A percentile compares a stretch with the other conserved stretches of the same genome.
Conservation (phyloP, 495 filamentous ascomycete species). For the Aspergillus sclerotiicarbonarius region DNA sequence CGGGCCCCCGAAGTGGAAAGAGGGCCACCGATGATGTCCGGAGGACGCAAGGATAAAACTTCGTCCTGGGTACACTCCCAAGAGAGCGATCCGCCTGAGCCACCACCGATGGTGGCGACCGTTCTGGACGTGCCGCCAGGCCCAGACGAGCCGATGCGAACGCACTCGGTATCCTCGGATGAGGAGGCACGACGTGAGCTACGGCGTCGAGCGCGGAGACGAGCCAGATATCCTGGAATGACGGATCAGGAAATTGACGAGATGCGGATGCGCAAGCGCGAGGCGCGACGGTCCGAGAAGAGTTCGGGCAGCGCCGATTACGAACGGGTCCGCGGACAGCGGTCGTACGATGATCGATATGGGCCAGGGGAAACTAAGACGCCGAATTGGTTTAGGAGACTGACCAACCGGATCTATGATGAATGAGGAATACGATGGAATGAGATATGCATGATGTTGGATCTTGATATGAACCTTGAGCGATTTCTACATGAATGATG, state of each 20-base stretch:
- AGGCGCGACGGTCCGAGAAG: slow-evolving; percentile 27
- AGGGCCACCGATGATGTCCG: slow-evolving; percentile 27
- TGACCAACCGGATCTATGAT: slow-evolving; percentile 35
- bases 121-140: slow-evolving; percentile 52
- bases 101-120: slow-evolving; percentile 54
- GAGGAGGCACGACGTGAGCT: slow-evolving; percentile 40
- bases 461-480: too few relatives aligned
- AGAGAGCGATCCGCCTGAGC: slow-evolving; percentile 54
- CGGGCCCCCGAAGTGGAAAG: slow-evolving; percentile 20
- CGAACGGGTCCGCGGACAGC: slow-evolving; percentile 40
- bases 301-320: slow-evolving; percentile 45
- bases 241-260: slow-evolving; percentile 44
- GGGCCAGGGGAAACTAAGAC: slow-evolving; percentile 34
- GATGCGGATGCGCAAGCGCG: slow-evolving; percentile 29
- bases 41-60: slow-evolving; percentile 52
- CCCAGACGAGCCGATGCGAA: slow-evolving; percentile 27
- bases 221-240: slow-evolving; percentile 40
- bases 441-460: slow-evolving; percentile 1
- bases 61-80: slow-evolving; percentile 60
- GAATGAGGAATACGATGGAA: background rate
- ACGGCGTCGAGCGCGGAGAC: slow-evolving; percentile 36
- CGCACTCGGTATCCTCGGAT: slow-evolving; percentile 41
- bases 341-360: slow-evolving; percentile 32
- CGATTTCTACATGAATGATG: too few relatives aligned
- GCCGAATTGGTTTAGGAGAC: slow-evolving; percentile 49